Evolutionary conservation across 1,284 basidiomycete species (phyloP).

Genomic region (Puccinia hordei): DNA sequence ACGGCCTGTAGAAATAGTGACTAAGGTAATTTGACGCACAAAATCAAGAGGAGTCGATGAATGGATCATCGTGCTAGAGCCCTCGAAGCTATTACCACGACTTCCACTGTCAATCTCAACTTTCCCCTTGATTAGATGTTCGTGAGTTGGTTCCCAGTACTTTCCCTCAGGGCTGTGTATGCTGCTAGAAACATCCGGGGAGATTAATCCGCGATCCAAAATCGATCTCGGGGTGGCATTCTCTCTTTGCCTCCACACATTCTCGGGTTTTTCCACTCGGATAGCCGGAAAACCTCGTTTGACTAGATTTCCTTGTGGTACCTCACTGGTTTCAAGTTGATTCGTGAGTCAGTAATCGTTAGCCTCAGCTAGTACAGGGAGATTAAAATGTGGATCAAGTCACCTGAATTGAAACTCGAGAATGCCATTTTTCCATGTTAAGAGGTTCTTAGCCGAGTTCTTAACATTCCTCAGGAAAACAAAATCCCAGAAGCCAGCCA

Average conservation of each 20-base stretch:
- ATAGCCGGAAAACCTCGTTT: neutral
- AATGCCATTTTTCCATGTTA: neutral
- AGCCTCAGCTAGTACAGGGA: neutral
- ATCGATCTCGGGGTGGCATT: neutral
- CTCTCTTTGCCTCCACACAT: neutral
- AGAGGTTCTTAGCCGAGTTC: neutral
- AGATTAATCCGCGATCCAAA: neutral
- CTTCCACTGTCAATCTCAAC: neutral
- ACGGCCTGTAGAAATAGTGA: no score
- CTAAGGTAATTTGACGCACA: neutral
- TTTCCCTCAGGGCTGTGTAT: neutral
- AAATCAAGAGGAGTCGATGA: neutral
- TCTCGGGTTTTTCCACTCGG: neutral
- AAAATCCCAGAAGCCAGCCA: slow-evolving; percentile 3
- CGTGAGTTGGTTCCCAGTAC: neutral
- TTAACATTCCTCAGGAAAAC: neutral
- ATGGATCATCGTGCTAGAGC: neutral
- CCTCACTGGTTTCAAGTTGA: neutral
- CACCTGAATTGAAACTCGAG: slow-evolving; percentile 7
- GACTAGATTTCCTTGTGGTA: neutral
- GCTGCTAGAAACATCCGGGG: neutral
- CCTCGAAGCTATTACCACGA: neutral
- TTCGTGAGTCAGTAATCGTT: neutral
- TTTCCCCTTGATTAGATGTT: neutral
- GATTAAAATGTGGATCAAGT: neutral